Evolutionary conservation across 306 rosid genomes (phyloP).

Genomic region (Sechiopsis laciniata): DNA sequence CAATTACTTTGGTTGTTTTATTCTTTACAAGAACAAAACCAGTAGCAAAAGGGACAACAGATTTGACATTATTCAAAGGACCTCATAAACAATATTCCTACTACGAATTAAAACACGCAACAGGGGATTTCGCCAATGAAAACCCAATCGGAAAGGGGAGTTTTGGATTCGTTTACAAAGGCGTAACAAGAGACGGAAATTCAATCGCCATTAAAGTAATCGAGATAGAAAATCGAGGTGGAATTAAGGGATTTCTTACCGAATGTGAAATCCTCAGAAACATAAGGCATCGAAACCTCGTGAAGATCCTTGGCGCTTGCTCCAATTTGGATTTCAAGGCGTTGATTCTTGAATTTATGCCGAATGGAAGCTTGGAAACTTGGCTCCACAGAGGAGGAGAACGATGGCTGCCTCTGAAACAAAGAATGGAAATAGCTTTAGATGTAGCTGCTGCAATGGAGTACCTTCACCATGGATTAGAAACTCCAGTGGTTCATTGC

Average conservation of each 20-base stretch:
- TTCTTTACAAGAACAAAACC: background rate
- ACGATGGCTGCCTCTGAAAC: background rate
- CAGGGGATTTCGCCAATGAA: constrained; percentile 14
- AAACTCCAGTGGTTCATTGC: constrained; percentile 24
- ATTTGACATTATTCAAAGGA: background rate
- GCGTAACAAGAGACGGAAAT: constrained; percentile 1
- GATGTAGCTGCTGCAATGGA: constrained; percentile 26
- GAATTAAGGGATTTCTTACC: constrained; percentile 24
- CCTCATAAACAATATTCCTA: constrained; percentile 19
- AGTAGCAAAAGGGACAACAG: background rate
- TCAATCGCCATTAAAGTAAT: constrained; percentile 29
- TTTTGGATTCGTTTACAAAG: constrained; percentile 34
- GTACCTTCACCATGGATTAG: constrained; percentile 20
- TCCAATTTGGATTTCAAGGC: constrained; percentile 26
- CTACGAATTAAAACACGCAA: constrained; percentile 25
- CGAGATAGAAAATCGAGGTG: constrained; percentile 21
- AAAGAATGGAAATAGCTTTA: constrained; percentile 21
- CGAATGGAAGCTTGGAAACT: constrained; percentile 20
- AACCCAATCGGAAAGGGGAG: constrained; percentile 32
- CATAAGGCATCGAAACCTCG: constrained; percentile 25
- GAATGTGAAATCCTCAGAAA: constrained; percentile 27
- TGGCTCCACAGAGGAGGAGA: constrained; percentile 19
- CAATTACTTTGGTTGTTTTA: background rate
- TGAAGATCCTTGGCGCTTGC: constrained; percentile 26
- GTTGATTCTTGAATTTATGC: constrained; percentile 21